These are phyloP conservation scores for Jamesozyma jinghongensis DNA, from an alignment of 805 yeast species.

Conservation along the genomic window DNA sequence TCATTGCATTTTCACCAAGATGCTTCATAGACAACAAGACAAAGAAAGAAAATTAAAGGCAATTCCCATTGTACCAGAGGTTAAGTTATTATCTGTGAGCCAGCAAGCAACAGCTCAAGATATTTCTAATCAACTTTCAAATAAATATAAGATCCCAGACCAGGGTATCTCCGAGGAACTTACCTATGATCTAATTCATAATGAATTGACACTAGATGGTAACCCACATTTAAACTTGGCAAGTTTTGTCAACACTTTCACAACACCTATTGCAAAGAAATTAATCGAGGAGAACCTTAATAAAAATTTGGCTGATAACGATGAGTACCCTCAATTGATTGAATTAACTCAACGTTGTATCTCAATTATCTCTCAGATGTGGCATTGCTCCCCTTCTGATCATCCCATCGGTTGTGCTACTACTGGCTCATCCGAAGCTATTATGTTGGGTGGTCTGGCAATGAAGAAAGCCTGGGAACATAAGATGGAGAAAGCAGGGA, in stretches of 20 bases:
- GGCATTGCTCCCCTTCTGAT: slow-evolving; percentile 54
- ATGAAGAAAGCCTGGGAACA: slow-evolving; percentile 86
- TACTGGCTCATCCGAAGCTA: slow-evolving; percentile 90
- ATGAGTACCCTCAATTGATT: slow-evolving; percentile 81
- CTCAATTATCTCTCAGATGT: slow-evolving; percentile 65
- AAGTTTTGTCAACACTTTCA: slow-evolving; percentile 73
- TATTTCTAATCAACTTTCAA: slow-evolving; percentile 7
- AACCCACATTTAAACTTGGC: slow-evolving; percentile 78
- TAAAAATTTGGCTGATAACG: slow-evolving; percentile 86
- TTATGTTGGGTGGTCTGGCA: slow-evolving; percentile 88
- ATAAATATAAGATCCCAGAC: slow-evolving; percentile 52
- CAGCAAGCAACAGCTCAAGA: slow-evolving; percentile 4
- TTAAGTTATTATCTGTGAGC: slow-evolving; percentile 12
- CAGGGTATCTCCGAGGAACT: slow-evolving; percentile 42
- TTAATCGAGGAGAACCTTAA: slow-evolving; percentile 63
- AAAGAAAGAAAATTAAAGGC: slow-evolving; percentile 4
- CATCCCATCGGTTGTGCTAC: slow-evolving; percentile 78
- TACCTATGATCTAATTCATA: slow-evolving; percentile 57
- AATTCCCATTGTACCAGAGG: slow-evolving; percentile 8
- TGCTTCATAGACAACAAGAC: slow-evolving; percentile 14
- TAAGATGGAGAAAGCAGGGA: slow-evolving; percentile 49
- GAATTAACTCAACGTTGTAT: slow-evolving; percentile 77
- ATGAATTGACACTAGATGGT: slow-evolving; percentile 76
- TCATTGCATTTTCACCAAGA: neutral
- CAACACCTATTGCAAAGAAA: slow-evolving; percentile 43